These are phyloP conservation scores for Pythium sukuiense DNA, from an alignment of 352 stramenopile species.

Conservation along the genomic window DNA sequence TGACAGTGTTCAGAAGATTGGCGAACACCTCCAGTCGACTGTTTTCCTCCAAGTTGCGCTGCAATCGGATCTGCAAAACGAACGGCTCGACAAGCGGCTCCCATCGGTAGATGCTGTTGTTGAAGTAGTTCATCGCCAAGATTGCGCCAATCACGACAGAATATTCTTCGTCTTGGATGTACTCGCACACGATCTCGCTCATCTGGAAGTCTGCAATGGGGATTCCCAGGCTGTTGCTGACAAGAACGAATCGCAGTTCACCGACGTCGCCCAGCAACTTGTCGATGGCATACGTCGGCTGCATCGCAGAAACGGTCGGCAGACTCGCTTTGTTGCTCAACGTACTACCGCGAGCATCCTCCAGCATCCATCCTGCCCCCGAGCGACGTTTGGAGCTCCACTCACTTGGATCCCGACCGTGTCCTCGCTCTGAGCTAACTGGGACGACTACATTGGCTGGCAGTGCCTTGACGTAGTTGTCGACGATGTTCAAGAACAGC, in stretches of 20 bases:
- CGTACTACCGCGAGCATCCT: constrained; percentile 16
- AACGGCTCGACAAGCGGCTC: constrained; percentile 87
- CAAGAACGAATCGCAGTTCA: constrained; percentile 78
- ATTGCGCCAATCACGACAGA: constrained; percentile 78
- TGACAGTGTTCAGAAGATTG: constrained; percentile 83
- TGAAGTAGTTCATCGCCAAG: constrained; percentile 88
- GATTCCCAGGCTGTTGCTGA: constrained; percentile 89
- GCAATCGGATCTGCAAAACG: constrained; percentile 70
- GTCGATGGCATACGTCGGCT: constrained; percentile 52
- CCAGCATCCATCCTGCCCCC: constrained; percentile 5
- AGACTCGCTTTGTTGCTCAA: constrained; percentile 21
- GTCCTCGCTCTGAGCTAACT: constrained; percentile 10
- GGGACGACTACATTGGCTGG: constrained; percentile 6
- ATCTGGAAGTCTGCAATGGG: constrained; percentile 87
- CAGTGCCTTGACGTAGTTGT: constrained; percentile 75
- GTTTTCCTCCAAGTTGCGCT: constrained; percentile 68
- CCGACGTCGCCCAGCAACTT: constrained; percentile 86
- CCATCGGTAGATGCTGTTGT: constrained; percentile 91
- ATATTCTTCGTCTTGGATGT: constrained; percentile 83
- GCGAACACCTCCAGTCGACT: constrained; percentile 77
- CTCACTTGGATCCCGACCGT: constrained; percentile 3
- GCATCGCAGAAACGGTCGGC: background rate
- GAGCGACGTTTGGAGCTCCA: constrained; percentile 11
- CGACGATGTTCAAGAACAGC: constrained; percentile 81
- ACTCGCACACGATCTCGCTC: constrained; percentile 87